phyloP scores from a whole-genome alignment of 208 protist genomes.

The Leishmania braziliensis region DNA sequence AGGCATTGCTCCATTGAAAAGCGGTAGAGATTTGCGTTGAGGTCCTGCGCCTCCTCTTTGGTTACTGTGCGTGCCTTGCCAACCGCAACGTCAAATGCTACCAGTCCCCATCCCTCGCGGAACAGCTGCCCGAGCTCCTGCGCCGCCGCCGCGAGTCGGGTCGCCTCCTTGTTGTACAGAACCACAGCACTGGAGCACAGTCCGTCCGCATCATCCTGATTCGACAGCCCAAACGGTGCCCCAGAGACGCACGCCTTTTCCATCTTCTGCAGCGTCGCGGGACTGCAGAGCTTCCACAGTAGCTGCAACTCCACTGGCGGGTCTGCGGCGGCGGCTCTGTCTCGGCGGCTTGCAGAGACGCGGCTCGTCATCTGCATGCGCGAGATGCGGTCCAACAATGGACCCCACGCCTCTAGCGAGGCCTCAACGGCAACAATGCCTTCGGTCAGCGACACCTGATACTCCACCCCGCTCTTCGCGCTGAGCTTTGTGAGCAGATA shows the following conservation, averaged over 20 bases:
- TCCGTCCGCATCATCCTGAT: constrained; percentile 46
- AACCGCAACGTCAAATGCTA: constrained; percentile 57
- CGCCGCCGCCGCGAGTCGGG: constrained; percentile 21
- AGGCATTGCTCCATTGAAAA: constrained; percentile 67
- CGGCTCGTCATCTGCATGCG: constrained; percentile 20
- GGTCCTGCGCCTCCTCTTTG: constrained; percentile 47
- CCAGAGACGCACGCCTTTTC: constrained; percentile 32
- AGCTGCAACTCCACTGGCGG: constrained; percentile 30
- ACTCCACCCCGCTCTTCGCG: constrained; percentile 33
- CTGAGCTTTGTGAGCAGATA: constrained; percentile 35
- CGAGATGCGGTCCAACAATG: constrained; percentile 28
- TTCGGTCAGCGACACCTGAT: constrained; percentile 28
- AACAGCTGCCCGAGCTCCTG: constrained; percentile 23
- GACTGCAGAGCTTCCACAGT: constrained; percentile 71
- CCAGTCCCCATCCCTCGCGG: constrained; percentile 50
- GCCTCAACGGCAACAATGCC: constrained; percentile 40
- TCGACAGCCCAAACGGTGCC: constrained; percentile 22
- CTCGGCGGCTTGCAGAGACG: background rate
- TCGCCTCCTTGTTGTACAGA: constrained; percentile 54
- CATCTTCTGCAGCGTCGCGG: constrained; percentile 43
- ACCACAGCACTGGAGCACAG: constrained; percentile 61
- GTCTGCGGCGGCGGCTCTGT: background rate
- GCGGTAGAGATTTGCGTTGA: constrained; percentile 43
- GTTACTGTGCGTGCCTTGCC: constrained; percentile 49
- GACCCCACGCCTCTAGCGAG: constrained; percentile 29